These are phyloP conservation scores for Lipomyces anomalus DNA, from an alignment of 805 yeast genomes.

Conservation along the genomic window DNA sequence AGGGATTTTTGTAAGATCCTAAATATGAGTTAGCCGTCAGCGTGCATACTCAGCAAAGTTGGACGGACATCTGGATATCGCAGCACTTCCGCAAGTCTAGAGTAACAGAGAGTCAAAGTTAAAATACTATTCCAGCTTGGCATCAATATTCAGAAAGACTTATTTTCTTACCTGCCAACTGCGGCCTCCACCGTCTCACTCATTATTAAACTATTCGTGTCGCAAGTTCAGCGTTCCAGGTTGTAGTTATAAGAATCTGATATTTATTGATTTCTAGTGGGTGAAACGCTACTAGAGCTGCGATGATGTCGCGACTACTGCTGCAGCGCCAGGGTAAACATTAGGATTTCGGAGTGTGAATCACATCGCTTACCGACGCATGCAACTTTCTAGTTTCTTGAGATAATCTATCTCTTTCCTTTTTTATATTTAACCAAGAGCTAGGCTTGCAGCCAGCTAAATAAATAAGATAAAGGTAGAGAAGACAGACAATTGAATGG, in stretches of 20 bases:
- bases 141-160: neutral
- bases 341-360: no score
- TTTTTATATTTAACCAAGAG: no score
- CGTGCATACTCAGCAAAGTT: neutral
- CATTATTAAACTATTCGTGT: slow-evolving; percentile 4
- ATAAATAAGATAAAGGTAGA: no score
- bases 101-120: neutral
- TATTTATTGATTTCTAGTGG: no score
- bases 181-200: slow-evolving; percentile 14
- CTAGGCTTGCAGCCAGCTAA: no score
- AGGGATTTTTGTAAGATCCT: slow-evolving; percentile 34
- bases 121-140: neutral
- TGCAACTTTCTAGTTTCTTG: no score
- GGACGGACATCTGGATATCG: slow-evolving; percentile 25
- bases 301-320: no score
- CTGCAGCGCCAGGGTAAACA: no score
- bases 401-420: no score
- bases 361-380: no score
- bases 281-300: no score
- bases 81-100: slow-evolving; percentile 23
- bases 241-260: neutral
- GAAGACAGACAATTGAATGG: no score
- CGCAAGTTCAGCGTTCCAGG: neutral
- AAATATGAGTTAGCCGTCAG: neutral
- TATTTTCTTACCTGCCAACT: slow-evolving; percentile 14